Conservation (phyloP, 257 asterid species). For the Lithospermum erythrorhizon region DNA sequence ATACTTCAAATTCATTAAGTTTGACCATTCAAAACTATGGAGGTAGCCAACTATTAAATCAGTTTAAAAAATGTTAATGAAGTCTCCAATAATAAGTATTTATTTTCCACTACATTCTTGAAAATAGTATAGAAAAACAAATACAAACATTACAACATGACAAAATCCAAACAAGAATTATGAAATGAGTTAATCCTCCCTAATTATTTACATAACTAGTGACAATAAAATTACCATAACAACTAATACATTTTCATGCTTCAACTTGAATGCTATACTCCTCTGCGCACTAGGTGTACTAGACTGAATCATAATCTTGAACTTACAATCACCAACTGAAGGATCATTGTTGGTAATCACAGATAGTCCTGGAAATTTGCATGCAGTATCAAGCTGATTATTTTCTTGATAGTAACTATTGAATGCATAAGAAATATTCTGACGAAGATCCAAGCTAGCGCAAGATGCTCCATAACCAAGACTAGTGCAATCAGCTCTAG, state of each 20-base stretch:
- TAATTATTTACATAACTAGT: constrained; percentile 3
- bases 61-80: no score
- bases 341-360: constrained; percentile 43
- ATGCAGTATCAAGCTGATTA: constrained; percentile 46
- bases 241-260: constrained; percentile 18
- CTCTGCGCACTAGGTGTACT: constrained; percentile 5
- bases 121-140: no score
- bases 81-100: no score
- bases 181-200: neutral
- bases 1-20: no score
- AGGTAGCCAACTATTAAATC: no score
- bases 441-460: constrained; percentile 27
- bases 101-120: neutral
- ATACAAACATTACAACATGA: neutral
- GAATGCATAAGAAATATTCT: constrained; percentile 55
- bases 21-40: no score
- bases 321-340: constrained; percentile 49
- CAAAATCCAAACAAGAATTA: neutral
- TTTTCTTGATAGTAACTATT: constrained; percentile 57
- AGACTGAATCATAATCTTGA: constrained; percentile 42
- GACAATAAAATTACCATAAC: constrained; percentile 22
- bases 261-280: constrained; percentile 16
- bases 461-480: constrained; percentile 57
- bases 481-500: constrained; percentile 56
- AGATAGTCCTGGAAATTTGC: constrained; percentile 54